Evolutionary conservation across 108 stramenopile species (phyloP), one percentile per base, ranked within the genome.

Genomic region (Skeletonema costatum): DNA sequence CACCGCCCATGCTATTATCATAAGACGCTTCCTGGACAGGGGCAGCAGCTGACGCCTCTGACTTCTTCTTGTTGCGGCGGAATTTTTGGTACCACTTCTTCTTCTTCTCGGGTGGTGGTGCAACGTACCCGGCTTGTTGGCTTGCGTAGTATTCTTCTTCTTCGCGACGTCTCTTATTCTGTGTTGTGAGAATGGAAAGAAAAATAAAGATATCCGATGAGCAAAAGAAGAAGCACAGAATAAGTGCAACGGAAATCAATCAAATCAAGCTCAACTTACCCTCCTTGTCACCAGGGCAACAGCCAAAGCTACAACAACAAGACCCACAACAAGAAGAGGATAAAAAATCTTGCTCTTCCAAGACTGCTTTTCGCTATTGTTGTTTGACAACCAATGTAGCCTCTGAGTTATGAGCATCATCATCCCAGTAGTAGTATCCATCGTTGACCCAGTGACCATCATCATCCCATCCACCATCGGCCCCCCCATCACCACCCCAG

Each of bases 301-400:
- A 5, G 16, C 72, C 14, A 51, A 12, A n/a, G 35, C 46, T 63
- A 50, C 72, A 12, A 63, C 63, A 42, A 64, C 72, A 36, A 73
- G 29, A 8, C 60, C 63, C 2, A 16, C 63, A 11, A 64, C 25
- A 19, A 73, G n/a, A 13, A 73, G 21, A 12, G 72, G 72, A 41
- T 44, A 73, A 1, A 64, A 5, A 3, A 41, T 39, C 32, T 25
- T 50, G 14, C 6, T n/a, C 25, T 64, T 46, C 2, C 17, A 42
- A 16, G 44, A 46, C 44, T 16, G 16, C 0, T 14, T n/a, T 5
- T 12, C 1, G 25, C 17, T n/a, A 5, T 21, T 8, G 53, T 56
- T 56, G 53, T 25, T 25, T 25, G 9, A 2, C 25, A 56, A 10
- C 25, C 53, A 21, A 21, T 25, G 53, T n/a, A 56, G 25, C 53